Evolutionary conservation across 2,329 filamentous ascomycete species (phyloP).

Genomic region (Colletotrichum agaves): DNA sequence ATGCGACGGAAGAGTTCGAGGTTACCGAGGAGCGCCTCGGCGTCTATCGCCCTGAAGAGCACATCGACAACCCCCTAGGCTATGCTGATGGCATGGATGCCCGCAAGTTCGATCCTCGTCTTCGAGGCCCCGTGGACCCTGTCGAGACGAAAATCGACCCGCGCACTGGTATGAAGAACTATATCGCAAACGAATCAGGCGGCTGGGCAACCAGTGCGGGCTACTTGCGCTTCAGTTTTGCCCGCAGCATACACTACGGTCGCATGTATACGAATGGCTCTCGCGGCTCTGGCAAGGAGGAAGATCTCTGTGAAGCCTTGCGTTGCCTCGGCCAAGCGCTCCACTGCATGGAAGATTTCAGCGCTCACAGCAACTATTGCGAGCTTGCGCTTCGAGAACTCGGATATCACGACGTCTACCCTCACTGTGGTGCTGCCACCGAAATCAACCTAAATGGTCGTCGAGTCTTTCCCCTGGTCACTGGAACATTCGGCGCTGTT

Average conservation of each 20-base stretch:
- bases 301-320: conserved; percentile 83
- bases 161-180: conserved; percentile 97
- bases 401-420: conserved; percentile 74
- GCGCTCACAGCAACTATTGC: conserved; percentile 85
- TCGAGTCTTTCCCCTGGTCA: conserved; percentile 78
- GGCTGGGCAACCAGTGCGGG: conserved; percentile 91
- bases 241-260: conserved; percentile 80
- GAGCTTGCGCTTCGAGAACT: conserved; percentile 81
- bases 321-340: conserved; percentile 80
- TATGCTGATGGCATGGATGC: conserved; percentile 91
- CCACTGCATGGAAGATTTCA: conserved; percentile 83
- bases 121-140: conserved; percentile 81
- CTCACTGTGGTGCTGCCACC: conserved; percentile 75
- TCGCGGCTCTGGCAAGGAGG: conserved; percentile 72
- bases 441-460: conserved; percentile 74
- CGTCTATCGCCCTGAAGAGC: conserved; percentile 81
- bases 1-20: conserved; percentile 87
- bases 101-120: conserved; percentile 80
- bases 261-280: conserved; percentile 77
- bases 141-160: conserved; percentile 79
- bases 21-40: conserved; percentile 84
- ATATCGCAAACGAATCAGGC: conserved; percentile 91
- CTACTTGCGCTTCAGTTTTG: conserved; percentile 82
- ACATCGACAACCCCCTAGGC: conserved; percentile 82
- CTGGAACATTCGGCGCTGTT: conserved; percentile 81